Base-by-base conservation (phyloP, 2,329 filamentous ascomycete species). In the Aquanectria penicillioides region DNA sequence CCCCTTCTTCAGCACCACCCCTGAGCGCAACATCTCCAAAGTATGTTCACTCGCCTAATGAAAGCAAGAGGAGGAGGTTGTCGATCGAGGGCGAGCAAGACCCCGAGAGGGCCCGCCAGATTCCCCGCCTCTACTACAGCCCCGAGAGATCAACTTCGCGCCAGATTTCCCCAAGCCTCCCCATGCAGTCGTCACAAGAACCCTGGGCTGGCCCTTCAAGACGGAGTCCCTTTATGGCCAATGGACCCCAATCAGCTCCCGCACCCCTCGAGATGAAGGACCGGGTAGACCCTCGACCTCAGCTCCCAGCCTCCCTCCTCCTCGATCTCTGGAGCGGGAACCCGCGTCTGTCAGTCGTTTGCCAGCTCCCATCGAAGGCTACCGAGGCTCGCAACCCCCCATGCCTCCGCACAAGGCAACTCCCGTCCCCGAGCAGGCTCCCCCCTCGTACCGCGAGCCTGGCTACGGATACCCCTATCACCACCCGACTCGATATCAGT, bases 21-120 rank as follows among this genome's bases (percentile, higher is more conserved):
- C 63, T 51, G 73, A 68, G 44, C 64, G 69, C 50, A 57, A 77
- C 76, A 34, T 77, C 79, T 4, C 77, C 81, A 9, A 78, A 83
- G 54, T 85, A 85, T 63, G 69, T 80, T 11, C 77, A 83, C 70
- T 84, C 83, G 25, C 78, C 83, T 22, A 78, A 68, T 59, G 70
- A 72, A n/a, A 76, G 73, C 67, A 85, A 85, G 73, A 78, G 82
- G 59, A 79, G 79, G 63, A 77, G 81, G 15, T 63, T 78, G 7
- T 81, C 79, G 2, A 69, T 75, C 48, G 80, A 82, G 4, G 72
- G 76, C 17, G 77, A 79, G 22, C 69, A 68, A 26, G 78, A 80
- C 23, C 59, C 33, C 6, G 75, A 80, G 51, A 74, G 78, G 40
- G 73, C 71, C 4, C 80, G 77, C 61, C 80, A 79, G 36, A 73